Evolutionary conservation across 2,329 filamentous ascomycete genomes (phyloP).

Genomic region (Alternaria ethzedia): DNA sequence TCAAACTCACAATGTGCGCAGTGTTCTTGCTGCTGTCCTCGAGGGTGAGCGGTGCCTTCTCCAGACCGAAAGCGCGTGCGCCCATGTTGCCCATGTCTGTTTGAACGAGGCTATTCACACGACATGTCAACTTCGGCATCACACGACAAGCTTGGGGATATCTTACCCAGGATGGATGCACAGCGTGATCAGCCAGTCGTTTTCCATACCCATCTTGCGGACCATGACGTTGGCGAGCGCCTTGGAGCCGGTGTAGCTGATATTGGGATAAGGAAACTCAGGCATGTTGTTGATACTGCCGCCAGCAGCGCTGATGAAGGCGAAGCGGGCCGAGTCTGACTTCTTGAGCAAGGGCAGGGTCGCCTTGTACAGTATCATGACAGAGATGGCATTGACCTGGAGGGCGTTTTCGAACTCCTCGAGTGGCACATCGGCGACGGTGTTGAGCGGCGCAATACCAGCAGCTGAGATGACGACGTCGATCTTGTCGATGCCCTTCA

Average conservation of each 20-base stretch:
- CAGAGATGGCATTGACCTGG: neutral
- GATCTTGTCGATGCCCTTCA: neutral
- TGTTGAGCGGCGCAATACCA: neutral
- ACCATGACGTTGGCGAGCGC: neutral
- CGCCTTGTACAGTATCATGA: neutral
- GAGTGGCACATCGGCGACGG: neutral
- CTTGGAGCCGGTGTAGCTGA: neutral
- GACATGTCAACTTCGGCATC: neutral
- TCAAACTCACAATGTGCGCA: neutral
- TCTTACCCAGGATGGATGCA: neutral
- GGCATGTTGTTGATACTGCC: neutral
- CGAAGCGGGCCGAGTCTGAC: neutral
- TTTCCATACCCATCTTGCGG: neutral
- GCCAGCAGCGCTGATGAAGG: neutral
- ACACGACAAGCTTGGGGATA: neutral
- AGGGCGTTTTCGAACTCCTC: neutral
- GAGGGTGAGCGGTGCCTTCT: neutral
- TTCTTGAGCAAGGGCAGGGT: neutral
- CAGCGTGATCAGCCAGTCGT: neutral
- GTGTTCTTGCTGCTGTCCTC: neutral
- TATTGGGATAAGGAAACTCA: neutral
- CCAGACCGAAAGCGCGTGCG: neutral
- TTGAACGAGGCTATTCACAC: neutral
- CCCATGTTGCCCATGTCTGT: neutral
- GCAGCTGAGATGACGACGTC: neutral